Percentiles rank a stretch among this genome's conserved stretches.
Evolutionary conservation across 129 eudicot genomes (phyloP).

Genomic region (sunflower (Helianthus annuus)): DNA sequence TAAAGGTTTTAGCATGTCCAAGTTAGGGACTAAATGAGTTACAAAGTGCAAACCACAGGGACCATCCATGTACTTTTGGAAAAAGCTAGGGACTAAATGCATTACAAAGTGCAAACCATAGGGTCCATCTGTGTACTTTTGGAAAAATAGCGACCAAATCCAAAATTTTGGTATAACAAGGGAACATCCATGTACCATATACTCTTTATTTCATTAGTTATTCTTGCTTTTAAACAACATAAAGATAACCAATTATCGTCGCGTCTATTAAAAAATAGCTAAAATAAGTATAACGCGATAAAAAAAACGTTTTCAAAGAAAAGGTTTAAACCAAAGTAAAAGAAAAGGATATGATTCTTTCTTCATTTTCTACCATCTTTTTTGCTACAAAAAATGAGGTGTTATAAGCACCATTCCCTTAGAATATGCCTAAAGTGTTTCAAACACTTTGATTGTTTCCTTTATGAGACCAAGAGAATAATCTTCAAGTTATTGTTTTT

Average conservation of each 20-base stretch:
- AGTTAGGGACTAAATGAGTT: too few species aligned
- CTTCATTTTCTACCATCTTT: slow-evolving; percentile 25
- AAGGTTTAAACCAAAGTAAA: slow-evolving; percentile 16
- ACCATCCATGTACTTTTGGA: too few species aligned
- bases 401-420: slow-evolving; percentile 29
- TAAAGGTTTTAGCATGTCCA: too few species aligned
- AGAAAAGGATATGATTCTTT: slow-evolving; percentile 34
- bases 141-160: too few species aligned
- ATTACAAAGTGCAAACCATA: too few species aligned
- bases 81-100: too few species aligned
- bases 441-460: slow-evolving; percentile 21
- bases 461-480: slow-evolving; percentile 35
- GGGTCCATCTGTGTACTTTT: too few species aligned
- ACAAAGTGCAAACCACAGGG: too few species aligned
- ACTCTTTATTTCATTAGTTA: background rate
- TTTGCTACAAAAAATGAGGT: slow-evolving; percentile 13
- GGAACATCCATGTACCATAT: too few species aligned
- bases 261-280: background rate
- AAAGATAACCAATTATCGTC: background rate
- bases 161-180: too few species aligned
- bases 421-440: slow-evolving; percentile 35
- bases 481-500: slow-evolving; percentile 12
- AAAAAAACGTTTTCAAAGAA: background rate
- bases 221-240: background rate
- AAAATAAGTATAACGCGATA: background rate